Percentiles rank a stretch among this genome's conserved stretches.
These are phyloP conservation scores for Sporothrix mexicana DNA, from an alignment of 2,329 filamentous ascomycete genomes.

Conservation along the genomic window DNA sequence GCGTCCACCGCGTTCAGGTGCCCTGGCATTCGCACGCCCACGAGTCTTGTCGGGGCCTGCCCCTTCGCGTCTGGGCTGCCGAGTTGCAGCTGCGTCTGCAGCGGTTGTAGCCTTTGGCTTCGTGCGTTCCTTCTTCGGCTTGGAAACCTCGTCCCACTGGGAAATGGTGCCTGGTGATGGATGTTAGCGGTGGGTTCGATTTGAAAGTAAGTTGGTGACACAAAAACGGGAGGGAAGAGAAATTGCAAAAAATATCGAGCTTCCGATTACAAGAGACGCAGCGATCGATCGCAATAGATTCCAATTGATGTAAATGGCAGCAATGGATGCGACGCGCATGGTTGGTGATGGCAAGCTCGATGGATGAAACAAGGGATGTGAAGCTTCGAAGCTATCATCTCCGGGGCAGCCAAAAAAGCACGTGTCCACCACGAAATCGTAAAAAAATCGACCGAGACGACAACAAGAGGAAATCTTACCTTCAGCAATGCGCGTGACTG, in stretches of 20 bases:
- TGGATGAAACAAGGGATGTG: conserved; percentile 17
- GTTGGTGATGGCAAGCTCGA: neutral
- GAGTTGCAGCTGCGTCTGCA: conserved; percentile 56
- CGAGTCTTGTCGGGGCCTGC: conserved; percentile 66
- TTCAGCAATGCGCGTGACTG: conserved; percentile 80
- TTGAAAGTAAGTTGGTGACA: neutral
- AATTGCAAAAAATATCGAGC: neutral
- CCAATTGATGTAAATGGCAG: neutral
- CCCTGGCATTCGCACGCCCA: conserved; percentile 66
- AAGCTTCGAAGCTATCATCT: neutral
- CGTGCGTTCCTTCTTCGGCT: conserved; percentile 75
- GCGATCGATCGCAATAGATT: neutral
- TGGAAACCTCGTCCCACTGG: conserved; percentile 84
- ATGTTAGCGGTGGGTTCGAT: neutral
- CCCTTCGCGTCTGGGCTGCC: conserved; percentile 65
- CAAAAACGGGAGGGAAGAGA: conserved; percentile 24
- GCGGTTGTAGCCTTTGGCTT: conserved; percentile 71
- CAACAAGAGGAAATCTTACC: conserved; percentile 55
- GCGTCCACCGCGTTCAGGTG: conserved; percentile 66
- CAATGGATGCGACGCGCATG: neutral
- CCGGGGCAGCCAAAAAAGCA: neutral
- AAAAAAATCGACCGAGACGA: neutral
- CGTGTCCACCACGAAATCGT: neutral
- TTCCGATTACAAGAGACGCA: too few relatives aligned
- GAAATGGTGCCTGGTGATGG: conserved; percentile 69